Conservation (phyloP, 2,329 filamentous ascomycete genomes). For the Penicillium sp. region DNA sequence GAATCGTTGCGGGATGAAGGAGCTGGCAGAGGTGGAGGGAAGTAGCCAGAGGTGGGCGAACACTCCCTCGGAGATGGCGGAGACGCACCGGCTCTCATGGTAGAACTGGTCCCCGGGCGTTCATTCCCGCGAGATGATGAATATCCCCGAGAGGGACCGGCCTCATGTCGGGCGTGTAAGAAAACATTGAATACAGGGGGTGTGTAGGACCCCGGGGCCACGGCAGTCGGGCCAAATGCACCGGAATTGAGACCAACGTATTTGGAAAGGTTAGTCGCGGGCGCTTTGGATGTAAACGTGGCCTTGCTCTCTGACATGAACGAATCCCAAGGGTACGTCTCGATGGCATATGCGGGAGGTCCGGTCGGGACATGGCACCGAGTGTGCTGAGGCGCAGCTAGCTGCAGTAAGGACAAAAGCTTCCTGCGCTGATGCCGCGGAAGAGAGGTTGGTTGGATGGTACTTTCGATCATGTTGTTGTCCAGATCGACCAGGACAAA, state of each 20-base stretch:
- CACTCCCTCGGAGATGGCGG: conserved; percentile 56
- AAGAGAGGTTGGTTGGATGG: conserved; percentile 68
- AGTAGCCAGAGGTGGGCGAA: conserved; percentile 74
- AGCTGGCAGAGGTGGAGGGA: conserved; percentile 70
- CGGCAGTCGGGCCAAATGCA: conserved; percentile 67
- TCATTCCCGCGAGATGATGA: conserved; percentile 50
- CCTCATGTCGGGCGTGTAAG: conserved; percentile 67
- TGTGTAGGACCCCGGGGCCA: conserved; percentile 50
- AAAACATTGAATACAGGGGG: conserved; percentile 89
- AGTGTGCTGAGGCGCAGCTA: conserved; percentile 84
- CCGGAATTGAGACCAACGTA: conserved; percentile 87
- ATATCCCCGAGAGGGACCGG: conserved; percentile 45
- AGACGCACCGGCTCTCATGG: conserved; percentile 47
- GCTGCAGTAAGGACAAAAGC: conserved; percentile 78
- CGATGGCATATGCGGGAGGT: conserved; percentile 86
- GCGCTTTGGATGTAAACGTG: conserved; percentile 69
- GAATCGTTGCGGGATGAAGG: conserved; percentile 88
- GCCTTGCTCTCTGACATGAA: conserved; percentile 83
- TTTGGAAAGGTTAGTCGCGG: conserved; percentile 70
- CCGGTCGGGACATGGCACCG: conserved; percentile 83
- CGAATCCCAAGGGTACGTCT: conserved; percentile 84
- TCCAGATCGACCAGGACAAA: conserved; percentile 94
- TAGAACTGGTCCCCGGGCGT: conserved; percentile 70
- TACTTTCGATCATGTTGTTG: conserved; percentile 83
- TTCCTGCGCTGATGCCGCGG: conserved; percentile 89